Evolutionary conservation across 495 filamentous ascomycete species (phyloP).

Genomic region (Penicillium odoratum): DNA sequence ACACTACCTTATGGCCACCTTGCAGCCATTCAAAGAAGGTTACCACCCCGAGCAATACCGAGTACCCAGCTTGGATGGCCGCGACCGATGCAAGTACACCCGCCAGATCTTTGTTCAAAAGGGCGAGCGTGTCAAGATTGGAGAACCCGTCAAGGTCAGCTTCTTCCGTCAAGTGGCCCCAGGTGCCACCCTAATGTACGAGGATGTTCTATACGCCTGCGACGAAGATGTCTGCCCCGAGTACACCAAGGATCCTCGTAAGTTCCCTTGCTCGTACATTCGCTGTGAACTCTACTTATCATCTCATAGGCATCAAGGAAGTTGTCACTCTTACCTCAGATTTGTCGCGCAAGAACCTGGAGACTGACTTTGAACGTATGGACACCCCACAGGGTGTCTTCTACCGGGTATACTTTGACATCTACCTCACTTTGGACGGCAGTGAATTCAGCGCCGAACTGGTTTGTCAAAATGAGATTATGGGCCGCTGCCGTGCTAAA

Average conservation of each 20-base stretch:
- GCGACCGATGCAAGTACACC: slow-evolving; percentile 98
- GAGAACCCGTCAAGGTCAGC: slow-evolving; percentile 96
- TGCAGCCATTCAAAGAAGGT: slow-evolving; percentile 98
- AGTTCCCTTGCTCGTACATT: slow-evolving; percentile 33
- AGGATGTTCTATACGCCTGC: slow-evolving; percentile 97
- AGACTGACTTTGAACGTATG: slow-evolving; percentile 99
- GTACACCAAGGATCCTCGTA: slow-evolving; percentile 99
- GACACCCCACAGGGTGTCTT: slow-evolving; percentile 98
- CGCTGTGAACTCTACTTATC: neutral
- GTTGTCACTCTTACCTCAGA: slow-evolving; percentile 97
- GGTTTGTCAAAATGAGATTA: slow-evolving; percentile 97
- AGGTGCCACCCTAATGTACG: slow-evolving; percentile 97
- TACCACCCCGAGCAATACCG: slow-evolving; percentile 98
- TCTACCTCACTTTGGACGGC: slow-evolving; percentile 93
- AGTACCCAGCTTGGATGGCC: slow-evolving; percentile 92
- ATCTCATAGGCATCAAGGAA: slow-evolving; percentile 86
- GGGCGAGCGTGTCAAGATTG: slow-evolving; percentile 97
- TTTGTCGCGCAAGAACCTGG: slow-evolving; percentile 94
- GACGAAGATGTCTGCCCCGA: slow-evolving; percentile 98
- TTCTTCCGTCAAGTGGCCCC: slow-evolving; percentile 99
- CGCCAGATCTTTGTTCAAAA: slow-evolving; percentile 99
- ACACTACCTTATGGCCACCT: slow-evolving; percentile 98
- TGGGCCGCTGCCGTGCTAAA: slow-evolving; percentile 91
- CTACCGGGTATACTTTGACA: slow-evolving; percentile 81
- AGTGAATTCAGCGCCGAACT: slow-evolving; percentile 97